phyloP scores from a whole-genome alignment of 345 rosid species.

The Geranium rotundifolium region DNA sequence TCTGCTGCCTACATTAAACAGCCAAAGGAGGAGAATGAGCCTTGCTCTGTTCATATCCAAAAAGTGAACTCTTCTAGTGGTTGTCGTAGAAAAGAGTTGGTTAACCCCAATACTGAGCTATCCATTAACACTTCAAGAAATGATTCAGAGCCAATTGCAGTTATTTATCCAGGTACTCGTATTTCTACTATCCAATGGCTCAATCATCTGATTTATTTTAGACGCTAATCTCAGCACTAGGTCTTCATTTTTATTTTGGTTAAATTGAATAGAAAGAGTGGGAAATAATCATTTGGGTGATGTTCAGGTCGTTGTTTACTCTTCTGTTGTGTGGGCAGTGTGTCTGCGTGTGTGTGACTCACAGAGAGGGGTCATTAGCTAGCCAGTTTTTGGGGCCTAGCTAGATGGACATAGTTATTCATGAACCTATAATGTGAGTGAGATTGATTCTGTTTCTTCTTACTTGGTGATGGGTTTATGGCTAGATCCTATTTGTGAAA shows the following conservation, averaged over 20 bases:
- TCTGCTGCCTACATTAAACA: neutral
- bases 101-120: slow-evolving; percentile 3
- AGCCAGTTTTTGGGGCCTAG: no score
- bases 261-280: no score
- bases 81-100: slow-evolving; percentile 1
- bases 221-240: neutral
- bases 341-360: no score
- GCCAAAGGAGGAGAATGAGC: slow-evolving; percentile 3
- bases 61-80: neutral
- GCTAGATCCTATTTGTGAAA: no score
- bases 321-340: neutral
- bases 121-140: neutral
- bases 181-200: neutral
- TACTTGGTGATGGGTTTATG: no score
- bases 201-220: no score
- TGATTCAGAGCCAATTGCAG: slow-evolving; percentile 3
- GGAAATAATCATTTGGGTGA: no score
- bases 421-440: no score
- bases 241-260: neutral
- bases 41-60: neutral
- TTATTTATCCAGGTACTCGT: slow-evolving; percentile 5
- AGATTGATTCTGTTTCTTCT: neutral
- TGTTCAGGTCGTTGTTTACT: no score
- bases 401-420: no score
- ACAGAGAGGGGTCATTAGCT: no score